A percentile compares a stretch with the other conserved stretches of the same genome.
Evolutionary conservation across 495 filamentous ascomycete species (phyloP).

Genomic region (Xylaria sp.): DNA sequence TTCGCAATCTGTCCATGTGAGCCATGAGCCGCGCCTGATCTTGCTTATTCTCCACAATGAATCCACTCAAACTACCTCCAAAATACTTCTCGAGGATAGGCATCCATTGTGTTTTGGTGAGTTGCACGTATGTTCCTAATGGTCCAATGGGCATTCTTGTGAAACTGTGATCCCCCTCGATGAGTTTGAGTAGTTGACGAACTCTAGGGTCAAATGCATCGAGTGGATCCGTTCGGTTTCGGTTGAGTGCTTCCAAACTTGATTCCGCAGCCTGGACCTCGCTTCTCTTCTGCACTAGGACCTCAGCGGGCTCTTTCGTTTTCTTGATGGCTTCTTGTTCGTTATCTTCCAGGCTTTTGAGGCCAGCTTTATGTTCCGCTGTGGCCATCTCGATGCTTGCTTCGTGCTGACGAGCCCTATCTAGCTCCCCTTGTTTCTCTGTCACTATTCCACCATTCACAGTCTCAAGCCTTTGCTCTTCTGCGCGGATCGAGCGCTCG

Average conservation of each 20-base stretch:
- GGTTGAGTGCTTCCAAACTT: constrained; percentile 42
- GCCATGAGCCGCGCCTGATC: constrained; percentile 69
- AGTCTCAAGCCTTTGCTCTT: constrained; percentile 57
- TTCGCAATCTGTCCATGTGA: constrained; percentile 65
- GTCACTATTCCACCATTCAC: constrained; percentile 58
- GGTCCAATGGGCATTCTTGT: constrained; percentile 79
- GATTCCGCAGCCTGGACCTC: constrained; percentile 59
- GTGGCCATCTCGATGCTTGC: constrained; percentile 50
- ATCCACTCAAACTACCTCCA: constrained; percentile 69
- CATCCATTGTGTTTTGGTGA: constrained; percentile 83
- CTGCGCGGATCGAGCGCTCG: constrained; percentile 49
- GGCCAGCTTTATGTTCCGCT: constrained; percentile 41
- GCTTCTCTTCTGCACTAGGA: constrained; percentile 48
- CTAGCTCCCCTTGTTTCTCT: constrained; percentile 49
- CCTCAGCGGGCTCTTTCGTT: constrained; percentile 44
- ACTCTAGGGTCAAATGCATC: constrained; percentile 67
- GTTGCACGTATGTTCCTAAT: constrained; percentile 74
- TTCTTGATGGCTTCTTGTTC: constrained; percentile 42
- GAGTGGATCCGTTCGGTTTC: constrained; percentile 40
- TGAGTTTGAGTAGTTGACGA: constrained; percentile 66
- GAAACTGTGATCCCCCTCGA: constrained; percentile 72
- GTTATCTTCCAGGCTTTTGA: constrained; percentile 29
- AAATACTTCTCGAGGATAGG: constrained; percentile 79
- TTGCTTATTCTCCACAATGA: constrained; percentile 77
- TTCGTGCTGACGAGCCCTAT: constrained; percentile 57